Percentiles rank a stretch among this genome's conserved stretches.
phyloP scores from a whole-genome alignment of 257 asterid species.

The Echium plantagineum region DNA sequence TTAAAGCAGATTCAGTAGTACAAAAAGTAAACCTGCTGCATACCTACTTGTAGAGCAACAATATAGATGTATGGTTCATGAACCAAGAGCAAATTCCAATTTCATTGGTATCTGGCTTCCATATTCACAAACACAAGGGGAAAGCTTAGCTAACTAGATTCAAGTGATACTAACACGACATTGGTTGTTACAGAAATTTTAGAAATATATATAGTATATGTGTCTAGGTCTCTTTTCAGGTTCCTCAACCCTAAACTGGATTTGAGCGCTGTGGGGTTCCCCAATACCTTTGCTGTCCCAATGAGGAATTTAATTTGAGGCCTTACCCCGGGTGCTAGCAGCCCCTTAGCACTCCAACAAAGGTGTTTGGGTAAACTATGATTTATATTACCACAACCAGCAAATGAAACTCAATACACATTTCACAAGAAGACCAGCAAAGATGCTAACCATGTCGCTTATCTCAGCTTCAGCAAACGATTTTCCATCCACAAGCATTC shows the following conservation, averaged over 20 bases:
- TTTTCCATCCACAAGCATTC: slow-evolving; percentile 95
- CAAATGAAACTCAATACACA: background rate
- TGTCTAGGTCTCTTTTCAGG: background rate
- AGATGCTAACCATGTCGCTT: slow-evolving; percentile 77
- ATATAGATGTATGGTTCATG: background rate
- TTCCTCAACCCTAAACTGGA: background rate
- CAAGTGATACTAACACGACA: no score
- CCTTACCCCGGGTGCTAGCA: background rate
- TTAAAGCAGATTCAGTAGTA: background rate
- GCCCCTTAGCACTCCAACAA: background rate
- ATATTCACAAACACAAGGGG: no score
- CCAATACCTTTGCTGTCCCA: no score
- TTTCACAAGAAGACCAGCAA: background rate
- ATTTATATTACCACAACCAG: background rate
- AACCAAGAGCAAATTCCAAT: background rate
- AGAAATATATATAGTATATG: background rate
- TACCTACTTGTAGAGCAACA: background rate
- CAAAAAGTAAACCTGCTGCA: no score
- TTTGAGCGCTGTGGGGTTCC: background rate
- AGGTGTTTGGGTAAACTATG: background rate
- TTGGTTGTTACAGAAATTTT: no score
- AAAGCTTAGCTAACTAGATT: no score
- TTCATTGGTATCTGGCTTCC: no score
- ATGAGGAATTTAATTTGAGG: no score
- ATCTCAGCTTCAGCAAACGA: slow-evolving; percentile 99